Conservation (phyloP, 2,329 filamentous ascomycete genomes). For the Aspergillus niger region DNA sequence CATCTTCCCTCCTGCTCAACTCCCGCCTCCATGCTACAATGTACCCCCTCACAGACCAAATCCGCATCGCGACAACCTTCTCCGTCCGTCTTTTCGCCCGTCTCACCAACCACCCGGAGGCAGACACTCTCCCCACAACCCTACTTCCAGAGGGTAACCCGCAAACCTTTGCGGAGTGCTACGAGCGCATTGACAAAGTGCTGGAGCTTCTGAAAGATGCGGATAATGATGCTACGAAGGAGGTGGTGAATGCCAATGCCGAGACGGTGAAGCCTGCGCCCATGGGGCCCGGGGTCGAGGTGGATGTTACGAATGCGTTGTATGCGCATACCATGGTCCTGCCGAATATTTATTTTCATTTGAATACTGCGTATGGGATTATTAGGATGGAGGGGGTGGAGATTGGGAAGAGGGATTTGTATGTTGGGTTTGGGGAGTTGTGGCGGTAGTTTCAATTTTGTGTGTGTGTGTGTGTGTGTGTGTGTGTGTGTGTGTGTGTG, state of each 20-base stretch:
- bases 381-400: constrained; percentile 22
- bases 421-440: constrained; percentile 6
- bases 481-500: no score
- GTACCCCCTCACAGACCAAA: constrained; percentile 26
- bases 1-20: constrained; percentile 19
- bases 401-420: constrained; percentile 23
- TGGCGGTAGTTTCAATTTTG: background rate
- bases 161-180: constrained; percentile 24
- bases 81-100: constrained; percentile 27
- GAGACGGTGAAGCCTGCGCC: constrained; percentile 18
- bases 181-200: constrained; percentile 29
- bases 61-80: constrained; percentile 30
- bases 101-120: constrained; percentile 26
- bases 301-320: constrained; percentile 13
- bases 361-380: constrained; percentile 26
- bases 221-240: constrained; percentile 24
- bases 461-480: no score
- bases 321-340: constrained; percentile 22
- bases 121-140: no score
- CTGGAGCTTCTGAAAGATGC: constrained; percentile 21
- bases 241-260: constrained; percentile 23
- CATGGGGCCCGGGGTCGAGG: constrained; percentile 12
- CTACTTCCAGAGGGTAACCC: constrained; percentile 17
- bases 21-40: constrained; percentile 26
- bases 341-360: constrained; percentile 30